Evolutionary conservation across 176 grass and related monocot species (phyloP), one percentile per base, ranked within the genome.

Genomic region (Oryza rufipogon): DNA sequence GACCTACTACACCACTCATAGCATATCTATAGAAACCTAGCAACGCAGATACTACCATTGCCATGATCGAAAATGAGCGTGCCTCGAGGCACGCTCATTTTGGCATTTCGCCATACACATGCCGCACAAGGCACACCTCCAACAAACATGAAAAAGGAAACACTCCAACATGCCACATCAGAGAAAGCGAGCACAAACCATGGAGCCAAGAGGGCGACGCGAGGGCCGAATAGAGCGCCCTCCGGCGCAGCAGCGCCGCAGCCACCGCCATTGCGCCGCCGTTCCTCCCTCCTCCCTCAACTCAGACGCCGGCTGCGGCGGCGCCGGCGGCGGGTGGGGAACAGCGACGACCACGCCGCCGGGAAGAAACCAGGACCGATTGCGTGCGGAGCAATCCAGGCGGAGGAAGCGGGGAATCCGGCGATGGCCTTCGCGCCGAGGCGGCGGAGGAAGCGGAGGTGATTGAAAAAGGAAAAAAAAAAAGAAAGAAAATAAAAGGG

Each of bases 81-180:
- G 10, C 20, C 68, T 73, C 19, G 20, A 32, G 30, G 30, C 30
- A 32, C 30, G 30, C 30, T 32, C 30, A 32, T 44, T 67, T 73
- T 41, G 84, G 75, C 84, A 86, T 90, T 83, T 70, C 10, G 28
- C 39, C 85, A 32, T 80, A 80, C 81, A 87, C n/a, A 63, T 70
- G 38, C n/a, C 41, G 23, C 11, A 13, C 56, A 61, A 2, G 1
- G 16, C n/a, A 3, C 65, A 26, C 49, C 41, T 20, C 63, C 49
- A 61, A 26, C 68, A 32, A 48, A 17, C 54, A 9, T 46, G 30
- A 48, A 26, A 26, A 47, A 51, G 7, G 39, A 39, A 22, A 69
- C 4, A 69, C 75, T 28, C 22, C 36, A 44, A 51, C 41, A 1
- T 1, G 30, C 3, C 44, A 11, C 16, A 11, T 48, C 66, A 66